Base-by-base conservation (phyloP, 345 rosid genomes). In the Trapa incisa region DNA sequence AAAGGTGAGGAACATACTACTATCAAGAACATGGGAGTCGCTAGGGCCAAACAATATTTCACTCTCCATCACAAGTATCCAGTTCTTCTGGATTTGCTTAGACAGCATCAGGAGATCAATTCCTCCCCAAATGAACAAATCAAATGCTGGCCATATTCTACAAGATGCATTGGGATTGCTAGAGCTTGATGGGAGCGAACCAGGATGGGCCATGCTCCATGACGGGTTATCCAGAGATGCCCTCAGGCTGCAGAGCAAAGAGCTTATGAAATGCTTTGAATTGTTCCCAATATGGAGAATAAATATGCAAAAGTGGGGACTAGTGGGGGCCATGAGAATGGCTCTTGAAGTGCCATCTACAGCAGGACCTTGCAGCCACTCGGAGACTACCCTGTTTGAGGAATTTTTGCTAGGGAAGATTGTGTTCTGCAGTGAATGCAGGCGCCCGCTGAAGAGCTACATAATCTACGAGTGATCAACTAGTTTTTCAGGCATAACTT, bases 191-290 rank as follows among this genome's bases (percentile, higher is more conserved):
- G 61, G 62, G 47, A 64, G 36, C 3, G 69, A 71, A 39, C 71
- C 74, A 2, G 90, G 88, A n/a, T 92, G 98, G 96, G 84, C 85
- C 0, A 61, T 85, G 6, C 65, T 87, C n/a, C 92, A 89, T 0
- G 72, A 75, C 50, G 92, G 88, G 47, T 63, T 70, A 9, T 61
- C 79, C 4, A 68, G 75, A 58, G 86, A 65, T 52, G 58, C 81
- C 5, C 35, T 85, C 37, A 68, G 50, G 64, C 76, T 76, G 42
- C 77, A 42, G 67, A 88, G 87, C 15, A 71, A 42, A n/a, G 67
- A 78, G 57, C 39, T 78, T 29, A 57, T 66, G 65, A 80, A 78
- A 67, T 79, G 81, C 75, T 75, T 87, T 69, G 70, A 68, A 50
- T 52, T 70, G 73, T 78, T 81, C 71, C 68, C 70, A 11, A 68